These are phyloP conservation scores for Heritiera fomes DNA, from an alignment of 345 rosid species.

Conservation along the genomic window DNA sequence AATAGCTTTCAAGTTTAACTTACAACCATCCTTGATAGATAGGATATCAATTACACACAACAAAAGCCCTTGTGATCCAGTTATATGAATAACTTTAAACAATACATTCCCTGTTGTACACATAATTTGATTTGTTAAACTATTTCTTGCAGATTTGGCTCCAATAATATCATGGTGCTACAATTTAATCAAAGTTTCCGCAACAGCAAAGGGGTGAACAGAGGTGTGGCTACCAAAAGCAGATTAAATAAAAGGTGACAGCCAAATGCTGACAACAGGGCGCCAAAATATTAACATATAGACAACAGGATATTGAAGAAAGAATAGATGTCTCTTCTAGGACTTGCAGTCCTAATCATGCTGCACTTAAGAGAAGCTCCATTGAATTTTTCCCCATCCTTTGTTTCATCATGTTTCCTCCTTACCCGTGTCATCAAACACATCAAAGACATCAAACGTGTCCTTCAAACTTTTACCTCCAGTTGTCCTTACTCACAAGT, in stretches of 20 bases:
- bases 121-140: constrained; percentile 3
- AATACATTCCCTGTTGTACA: background rate
- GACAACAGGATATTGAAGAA: background rate
- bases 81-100: background rate
- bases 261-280: background rate
- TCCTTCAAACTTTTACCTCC: background rate
- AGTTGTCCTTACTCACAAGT: background rate
- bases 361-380: background rate
- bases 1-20: background rate
- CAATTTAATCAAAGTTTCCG: background rate
- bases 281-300: background rate
- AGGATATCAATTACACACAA: background rate
- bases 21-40: background rate
- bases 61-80: background rate
- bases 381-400: background rate
- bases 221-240: background rate
- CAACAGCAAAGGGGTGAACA: background rate
- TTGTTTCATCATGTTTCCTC: background rate
- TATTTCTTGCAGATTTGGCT: background rate
- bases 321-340: background rate
- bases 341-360: no score
- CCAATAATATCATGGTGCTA: background rate
- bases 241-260: background rate
- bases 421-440: background rate
- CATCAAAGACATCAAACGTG: background rate